Conservation (phyloP, 495 filamentous ascomycete species). For the Symbiotaphrina buchneri region DNA sequence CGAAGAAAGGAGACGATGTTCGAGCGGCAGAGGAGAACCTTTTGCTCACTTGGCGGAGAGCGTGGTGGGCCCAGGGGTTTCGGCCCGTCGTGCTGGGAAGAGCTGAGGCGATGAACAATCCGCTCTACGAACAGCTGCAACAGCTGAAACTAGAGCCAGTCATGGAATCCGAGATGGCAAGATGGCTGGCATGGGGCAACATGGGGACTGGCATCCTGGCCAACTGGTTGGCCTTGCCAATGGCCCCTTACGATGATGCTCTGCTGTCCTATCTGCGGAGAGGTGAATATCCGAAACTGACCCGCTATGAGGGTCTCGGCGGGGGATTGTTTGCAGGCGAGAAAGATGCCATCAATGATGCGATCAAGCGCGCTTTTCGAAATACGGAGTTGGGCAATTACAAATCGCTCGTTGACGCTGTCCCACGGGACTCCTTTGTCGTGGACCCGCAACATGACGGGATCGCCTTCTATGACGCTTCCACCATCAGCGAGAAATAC, state of each 20-base stretch:
- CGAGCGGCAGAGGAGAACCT: slow-evolving; percentile 55
- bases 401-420: slow-evolving; percentile 32
- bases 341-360: slow-evolving; percentile 37
- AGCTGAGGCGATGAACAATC: slow-evolving; percentile 71
- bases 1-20: slow-evolving; percentile 32
- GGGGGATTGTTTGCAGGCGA: slow-evolving; percentile 55
- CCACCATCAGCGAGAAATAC: slow-evolving; percentile 38
- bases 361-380: slow-evolving; percentile 39
- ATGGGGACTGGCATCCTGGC: slow-evolving; percentile 76
- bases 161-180: slow-evolving; percentile 49
- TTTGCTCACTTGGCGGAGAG: slow-evolving; percentile 70
- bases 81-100: slow-evolving; percentile 59
- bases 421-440: slow-evolving; percentile 32
- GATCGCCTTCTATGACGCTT: slow-evolving; percentile 58
- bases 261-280: slow-evolving; percentile 48
- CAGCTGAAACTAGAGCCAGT: slow-evolving; percentile 24
- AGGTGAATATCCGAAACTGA: slow-evolving; percentile 48
- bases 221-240: slow-evolving; percentile 63
- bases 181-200: slow-evolving; percentile 84
- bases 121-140: slow-evolving; percentile 49
- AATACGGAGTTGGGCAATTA: slow-evolving; percentile 26
- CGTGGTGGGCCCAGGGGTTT: slow-evolving; percentile 90
- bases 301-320: slow-evolving; percentile 48
- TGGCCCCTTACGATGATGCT: slow-evolving; percentile 56
- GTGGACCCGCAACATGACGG: slow-evolving; percentile 37